Evolutionary conservation across 208 protist species (phyloP).

Genomic region (Trypanosoma caninum): DNA sequence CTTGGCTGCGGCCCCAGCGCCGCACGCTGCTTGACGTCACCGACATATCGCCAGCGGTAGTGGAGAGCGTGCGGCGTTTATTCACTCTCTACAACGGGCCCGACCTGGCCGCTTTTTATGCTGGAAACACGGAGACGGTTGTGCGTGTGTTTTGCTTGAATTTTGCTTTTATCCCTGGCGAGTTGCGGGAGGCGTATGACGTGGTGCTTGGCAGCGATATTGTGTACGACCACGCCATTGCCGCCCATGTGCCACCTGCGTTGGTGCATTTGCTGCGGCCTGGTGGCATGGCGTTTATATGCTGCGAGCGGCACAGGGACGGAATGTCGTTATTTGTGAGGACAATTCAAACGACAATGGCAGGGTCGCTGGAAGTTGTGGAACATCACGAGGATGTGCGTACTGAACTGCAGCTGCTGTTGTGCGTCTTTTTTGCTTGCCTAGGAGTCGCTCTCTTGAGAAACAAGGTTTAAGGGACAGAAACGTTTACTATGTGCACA

Average conservation of each 20-base stretch:
- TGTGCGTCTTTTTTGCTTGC: constrained; percentile 23
- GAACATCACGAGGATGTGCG: constrained; percentile 29
- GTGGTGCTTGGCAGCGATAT: constrained; percentile 54
- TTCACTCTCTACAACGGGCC: constrained; percentile 30
- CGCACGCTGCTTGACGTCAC: constrained; percentile 31
- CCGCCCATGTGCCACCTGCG: constrained; percentile 32
- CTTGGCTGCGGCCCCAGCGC: constrained; percentile 44
- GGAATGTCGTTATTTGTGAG: constrained; percentile 39
- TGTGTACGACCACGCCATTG: constrained; percentile 55
- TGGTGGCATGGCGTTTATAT: constrained; percentile 46
- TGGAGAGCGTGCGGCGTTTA: constrained; percentile 29
- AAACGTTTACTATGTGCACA: no score
- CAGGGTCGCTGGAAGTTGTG: constrained; percentile 27
- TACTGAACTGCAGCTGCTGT: constrained; percentile 21
- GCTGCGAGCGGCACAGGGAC: constrained; percentile 62
- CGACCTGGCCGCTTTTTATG: neutral
- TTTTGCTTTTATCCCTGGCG: constrained; percentile 28
- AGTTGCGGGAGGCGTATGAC: constrained; percentile 29
- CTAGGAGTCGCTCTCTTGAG: constrained; percentile 37
- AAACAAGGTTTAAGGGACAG: no score
- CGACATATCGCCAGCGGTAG: constrained; percentile 37
- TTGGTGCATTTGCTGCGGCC: constrained; percentile 33
- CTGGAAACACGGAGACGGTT: neutral
- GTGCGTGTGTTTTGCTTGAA: constrained; percentile 31
- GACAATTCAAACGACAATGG: constrained; percentile 16